Base-by-base conservation (phyloP, 306 rosid species). In the Delonix regia region DNA sequence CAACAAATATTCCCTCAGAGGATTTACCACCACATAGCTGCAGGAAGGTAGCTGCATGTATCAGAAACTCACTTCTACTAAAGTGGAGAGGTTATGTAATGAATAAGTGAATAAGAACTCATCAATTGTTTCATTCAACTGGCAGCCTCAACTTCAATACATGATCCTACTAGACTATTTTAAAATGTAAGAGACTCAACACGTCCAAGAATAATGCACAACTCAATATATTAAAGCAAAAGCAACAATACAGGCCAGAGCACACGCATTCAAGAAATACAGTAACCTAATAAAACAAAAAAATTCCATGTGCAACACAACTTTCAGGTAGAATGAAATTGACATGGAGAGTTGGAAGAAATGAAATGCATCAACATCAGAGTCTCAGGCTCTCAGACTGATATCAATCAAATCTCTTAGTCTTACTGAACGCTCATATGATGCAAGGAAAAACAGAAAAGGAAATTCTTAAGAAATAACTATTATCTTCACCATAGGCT, bases 11-110 rank as follows among this genome's bases (percentile, higher is more conserved):
- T 83, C 97, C 99, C 84, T 95, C 99, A 49, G 97, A 92, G 81
- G 99, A 75, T 82, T 88, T 93, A 64, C 99, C 99, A 60, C 99
- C 98, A 68, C 98, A 95, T 83, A 95, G 75, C 99, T 95, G 92
- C 88, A 93, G 82, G 85, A 77, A 82, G 73, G 77, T 74, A 84
- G 76, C 56, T 39, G 71, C 68, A 75, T 69, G 47, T 19, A 73
- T 91, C 67, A 87, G 81, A 77, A 76, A 72, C 76, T 74, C 71
- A 84, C 51, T 65, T 73, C 57, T 62, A 44, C 45, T 77, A 75
- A 60, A 16, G 45, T 47, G 56, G 79, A 57, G 42, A 63, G n/a
- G 6, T 41, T 27, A 75, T 28, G 25, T 15, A 69, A 34, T 60
- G 18, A 72, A 41, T 53, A 27, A 62, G 33, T 14, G 65, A 63